Evolutionary conservation across 2,329 filamentous ascomycete genomes (phyloP), one percentile per base, ranked within the genome.

Genomic region (Clarireedia monteithiana): DNA sequence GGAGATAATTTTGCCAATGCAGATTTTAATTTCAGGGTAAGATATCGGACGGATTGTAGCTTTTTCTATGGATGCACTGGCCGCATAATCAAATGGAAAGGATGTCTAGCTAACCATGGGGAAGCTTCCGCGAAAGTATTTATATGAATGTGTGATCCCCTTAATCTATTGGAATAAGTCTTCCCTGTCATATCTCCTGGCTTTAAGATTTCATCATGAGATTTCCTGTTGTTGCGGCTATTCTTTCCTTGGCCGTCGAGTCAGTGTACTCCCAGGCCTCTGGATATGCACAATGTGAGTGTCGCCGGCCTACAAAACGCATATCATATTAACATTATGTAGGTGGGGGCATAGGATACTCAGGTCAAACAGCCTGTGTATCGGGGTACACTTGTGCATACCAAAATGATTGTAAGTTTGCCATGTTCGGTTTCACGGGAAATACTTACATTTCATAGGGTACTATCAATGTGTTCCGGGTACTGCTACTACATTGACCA

Each of bases 401-500:
- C 30, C 48, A 49, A 26, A 58, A 58, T 40, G 2, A 14, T 15
- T 58, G 56, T 58, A 47, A 58, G 52, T 40, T 7, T 6, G 7
- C 7, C 36, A 23, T 17, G 7, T 42, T 6, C 10, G 15, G 34
- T n/a, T 14, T 10, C 4, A 20, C 23, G 26, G 20, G 39, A 14
- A 23, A 54, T 24, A 46, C 42, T 50, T 2, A 53, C 5, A 12
- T 54, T 26, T 2, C 40, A 20, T 54, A 59, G 57, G 17, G 24
- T 59, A 57, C 30, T 59, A 49, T 15, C 57, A 59, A 47, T 59
- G 57, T 50, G 4, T 59, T 42, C 57, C 50, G 24, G 50, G 57
- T 3, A 54, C 54, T 15, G 17, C 44, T 15, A 36, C 51, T 38
- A 53, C 51, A 15, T 38, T 48, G 9, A 48, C 42, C 6, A 55